Evolutionary conservation across 2,329 filamentous ascomycete species (phyloP).

Genomic region (Xylariaceae sp.): DNA sequence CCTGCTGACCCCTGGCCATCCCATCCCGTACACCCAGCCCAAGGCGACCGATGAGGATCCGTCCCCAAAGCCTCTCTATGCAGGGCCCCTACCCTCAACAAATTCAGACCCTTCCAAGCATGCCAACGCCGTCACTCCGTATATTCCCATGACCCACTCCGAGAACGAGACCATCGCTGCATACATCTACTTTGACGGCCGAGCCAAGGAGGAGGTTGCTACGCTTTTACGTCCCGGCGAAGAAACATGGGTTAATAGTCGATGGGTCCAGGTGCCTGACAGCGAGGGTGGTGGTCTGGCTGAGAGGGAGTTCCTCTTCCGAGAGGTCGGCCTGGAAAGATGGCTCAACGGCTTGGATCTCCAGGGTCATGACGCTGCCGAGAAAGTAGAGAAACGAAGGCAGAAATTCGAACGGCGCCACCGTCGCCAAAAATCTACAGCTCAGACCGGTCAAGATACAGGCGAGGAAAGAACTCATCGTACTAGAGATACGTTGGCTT

Average conservation of each 20-base stretch:
- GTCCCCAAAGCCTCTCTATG: constrained; percentile 75
- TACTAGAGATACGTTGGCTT: constrained; percentile 63
- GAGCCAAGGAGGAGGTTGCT: constrained; percentile 93
- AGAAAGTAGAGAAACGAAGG: constrained; percentile 83
- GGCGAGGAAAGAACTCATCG: constrained; percentile 39
- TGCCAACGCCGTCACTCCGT: constrained; percentile 66
- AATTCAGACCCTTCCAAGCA: constrained; percentile 42
- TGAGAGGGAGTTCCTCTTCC: constrained; percentile 94
- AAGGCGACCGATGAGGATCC: constrained; percentile 74
- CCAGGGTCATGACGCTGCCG: constrained; percentile 86
- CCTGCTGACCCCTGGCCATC: constrained; percentile 79
- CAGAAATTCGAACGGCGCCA: constrained; percentile 71
- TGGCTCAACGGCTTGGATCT: constrained; percentile 96
- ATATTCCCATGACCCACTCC: constrained; percentile 86
- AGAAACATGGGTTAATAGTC: constrained; percentile 98
- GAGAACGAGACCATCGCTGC: constrained; percentile 96
- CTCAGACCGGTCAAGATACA: constrained; percentile 29
- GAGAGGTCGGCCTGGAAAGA: constrained; percentile 90
- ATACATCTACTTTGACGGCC: constrained; percentile 98
- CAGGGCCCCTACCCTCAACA: constrained; percentile 63
- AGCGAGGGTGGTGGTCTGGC: constrained; percentile 90
- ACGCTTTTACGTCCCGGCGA: constrained; percentile 88
- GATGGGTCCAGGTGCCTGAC: constrained; percentile 93
- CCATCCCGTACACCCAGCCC: constrained; percentile 89
- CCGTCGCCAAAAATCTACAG: constrained; percentile 53